A percentile compares a stretch with the other conserved stretches of the same genome.
phyloP scores from a whole-genome alignment of 2,329 filamentous ascomycete species.

The Drechslerella dactyloides region DNA sequence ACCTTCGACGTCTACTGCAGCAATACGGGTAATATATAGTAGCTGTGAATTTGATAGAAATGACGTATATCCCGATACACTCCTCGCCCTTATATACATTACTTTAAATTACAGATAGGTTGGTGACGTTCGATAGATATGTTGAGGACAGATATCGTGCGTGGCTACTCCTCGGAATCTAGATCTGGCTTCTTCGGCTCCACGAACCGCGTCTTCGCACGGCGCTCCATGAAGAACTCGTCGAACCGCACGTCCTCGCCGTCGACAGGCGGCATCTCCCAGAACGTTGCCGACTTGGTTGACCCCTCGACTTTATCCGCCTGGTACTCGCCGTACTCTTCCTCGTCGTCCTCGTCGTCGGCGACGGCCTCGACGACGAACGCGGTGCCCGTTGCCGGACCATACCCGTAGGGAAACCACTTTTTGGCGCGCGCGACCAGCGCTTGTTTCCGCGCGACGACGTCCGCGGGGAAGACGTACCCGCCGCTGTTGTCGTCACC shows the following conservation, averaged over 20 bases:
- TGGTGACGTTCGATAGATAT: not conserved
- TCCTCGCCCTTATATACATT: too few relatives aligned
- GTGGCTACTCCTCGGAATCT: conserved; percentile 1
- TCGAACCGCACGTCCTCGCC: conserved; percentile 35
- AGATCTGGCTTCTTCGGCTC: not conserved
- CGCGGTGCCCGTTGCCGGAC: conserved; percentile 59
- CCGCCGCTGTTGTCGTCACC: conserved; percentile 7
- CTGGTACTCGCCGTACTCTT: conserved; percentile 60
- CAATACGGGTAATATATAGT: too few relatives aligned
- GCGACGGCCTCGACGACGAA: conserved; percentile 62
- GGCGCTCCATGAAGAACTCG: conserved; percentile 45
- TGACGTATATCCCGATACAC: too few relatives aligned
- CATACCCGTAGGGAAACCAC: conserved; percentile 62
- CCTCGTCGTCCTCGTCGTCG: conserved; percentile 60
- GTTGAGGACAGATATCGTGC: not conserved
- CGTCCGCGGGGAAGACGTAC: conserved; percentile 57
- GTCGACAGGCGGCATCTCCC: conserved; percentile 34
- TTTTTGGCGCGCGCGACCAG: conserved; percentile 60
- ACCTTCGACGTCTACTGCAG: not conserved
- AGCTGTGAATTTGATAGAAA: too few relatives aligned
- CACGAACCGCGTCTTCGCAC: conserved; percentile 23
- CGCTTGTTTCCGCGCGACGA: conserved; percentile 58
- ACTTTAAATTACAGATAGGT: too few relatives aligned
- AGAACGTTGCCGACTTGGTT: conserved; percentile 32
- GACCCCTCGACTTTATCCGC: conserved; percentile 54